These are phyloP conservation scores for Yarrowia sp. DNA, from an alignment of 805 yeast species.

Conservation along the genomic window DNA sequence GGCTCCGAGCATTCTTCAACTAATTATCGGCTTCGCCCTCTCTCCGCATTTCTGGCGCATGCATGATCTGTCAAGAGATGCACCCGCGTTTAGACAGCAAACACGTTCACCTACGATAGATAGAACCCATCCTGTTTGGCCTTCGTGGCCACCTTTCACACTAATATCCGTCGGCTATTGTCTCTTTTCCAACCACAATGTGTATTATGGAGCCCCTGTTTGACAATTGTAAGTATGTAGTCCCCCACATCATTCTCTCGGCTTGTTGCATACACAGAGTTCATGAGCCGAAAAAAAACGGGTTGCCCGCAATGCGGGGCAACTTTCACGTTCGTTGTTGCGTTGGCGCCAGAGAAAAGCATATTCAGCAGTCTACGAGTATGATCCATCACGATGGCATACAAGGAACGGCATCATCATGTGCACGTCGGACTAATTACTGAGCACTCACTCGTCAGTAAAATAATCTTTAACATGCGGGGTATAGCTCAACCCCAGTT, in stretches of 20 bases:
- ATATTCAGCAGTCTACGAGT: neutral
- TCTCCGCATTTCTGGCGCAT: constrained; percentile 32
- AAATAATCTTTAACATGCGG: constrained; percentile 8
- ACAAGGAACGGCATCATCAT: neutral
- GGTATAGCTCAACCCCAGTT: neutral
- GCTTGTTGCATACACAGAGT: constrained; percentile 23
- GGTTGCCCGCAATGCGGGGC: constrained; percentile 38
- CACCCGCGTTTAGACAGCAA: constrained; percentile 21
- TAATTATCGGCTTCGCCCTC: neutral
- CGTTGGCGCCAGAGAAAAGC: neutral
- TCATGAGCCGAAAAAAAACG: constrained; percentile 34
- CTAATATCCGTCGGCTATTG: too few species aligned
- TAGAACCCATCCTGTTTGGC: too few species aligned
- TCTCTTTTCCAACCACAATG: too few species aligned
- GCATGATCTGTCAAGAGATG: constrained; percentile 22
- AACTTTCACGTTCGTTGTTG: constrained; percentile 37
- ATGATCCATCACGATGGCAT: neutral
- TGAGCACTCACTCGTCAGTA: neutral
- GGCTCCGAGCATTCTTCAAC: constrained; percentile 24
- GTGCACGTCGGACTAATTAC: neutral
- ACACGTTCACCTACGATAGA: neutral
- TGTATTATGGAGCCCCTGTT: too few species aligned
- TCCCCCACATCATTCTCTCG: constrained; percentile 11
- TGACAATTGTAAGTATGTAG: neutral
- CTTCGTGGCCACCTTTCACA: too few species aligned